Evolutionary conservation across 768 basidiomycete species (phyloP), one percentile per base, ranked within the genome.

Genomic region (Macrolepiota fuliginosa): DNA sequence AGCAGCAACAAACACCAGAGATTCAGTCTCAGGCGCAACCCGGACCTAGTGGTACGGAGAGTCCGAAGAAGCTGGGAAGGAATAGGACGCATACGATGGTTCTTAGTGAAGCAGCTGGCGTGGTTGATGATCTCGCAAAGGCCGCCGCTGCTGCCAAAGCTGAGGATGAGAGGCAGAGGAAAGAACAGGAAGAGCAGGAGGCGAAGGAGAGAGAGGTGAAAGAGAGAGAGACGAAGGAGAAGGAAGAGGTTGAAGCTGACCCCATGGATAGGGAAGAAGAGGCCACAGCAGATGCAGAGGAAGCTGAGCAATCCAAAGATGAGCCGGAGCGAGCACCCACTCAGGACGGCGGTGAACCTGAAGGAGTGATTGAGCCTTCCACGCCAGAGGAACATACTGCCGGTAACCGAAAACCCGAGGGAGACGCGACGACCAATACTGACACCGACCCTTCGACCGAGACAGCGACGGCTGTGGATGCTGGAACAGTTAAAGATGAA

Each of bases 81-180:
- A 81, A 71, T 63, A 76, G 89, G 63, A 90, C 89, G 9, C 89
- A 90, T 64, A 91, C 89, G 2, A 91, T 91, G 90, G 82, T 91
- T 22, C 81, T 84, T 64, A 84, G 81, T 42, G 80, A 81, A 32
- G 71, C 73, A 0, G 71, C 70, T 56, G 68, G 68, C 11, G 69
- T 76, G 6, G 71, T 67, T 12, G 78, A 78, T 54, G 78, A 77
- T 55, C 67, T 77, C 2, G 69, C 72, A 7, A 61, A 54, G 24
- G 53, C 22, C 9, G 27, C 52, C 32, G 52, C 58, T 17, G 22
- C 29, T 29, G 51, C 59, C 4, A 47, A 46, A 2, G 19, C 32
- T 4, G 65, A 22, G 50, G 66, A 45, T 7, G 50, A 59, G 11
- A 22, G 53, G 42, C 59, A 62, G 58, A 63, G 46, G 27, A 62